Conservation (phyloP, 2,329 filamentous ascomycete genomes). For the Zymoseptoria ardabiliae region DNA sequence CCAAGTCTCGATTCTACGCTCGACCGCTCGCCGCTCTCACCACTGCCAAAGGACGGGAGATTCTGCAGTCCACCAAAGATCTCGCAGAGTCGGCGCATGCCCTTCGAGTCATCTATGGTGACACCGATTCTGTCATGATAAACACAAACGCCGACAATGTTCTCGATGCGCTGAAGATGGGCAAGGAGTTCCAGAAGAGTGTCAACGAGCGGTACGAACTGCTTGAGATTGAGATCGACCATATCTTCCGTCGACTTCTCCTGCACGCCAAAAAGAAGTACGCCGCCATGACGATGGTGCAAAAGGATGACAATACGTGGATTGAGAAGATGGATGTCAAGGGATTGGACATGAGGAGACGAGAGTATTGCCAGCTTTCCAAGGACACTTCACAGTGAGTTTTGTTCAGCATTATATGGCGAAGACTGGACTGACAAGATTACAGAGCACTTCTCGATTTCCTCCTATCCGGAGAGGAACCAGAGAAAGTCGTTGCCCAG, state of each 20-base stretch:
- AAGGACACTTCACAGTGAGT: slow-evolving; percentile 77
- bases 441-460: slow-evolving; percentile 73
- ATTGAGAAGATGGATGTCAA: slow-evolving; percentile 96
- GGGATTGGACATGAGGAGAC: slow-evolving; percentile 92
- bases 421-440: slow-evolving; percentile 12
- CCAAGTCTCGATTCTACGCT: slow-evolving; percentile 94
- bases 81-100: slow-evolving; percentile 78
- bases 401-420: neutral
- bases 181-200: slow-evolving; percentile 86
- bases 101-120: slow-evolving; percentile 93
- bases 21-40: slow-evolving; percentile 90
- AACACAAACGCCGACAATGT: slow-evolving; percentile 96
- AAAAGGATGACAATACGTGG: slow-evolving; percentile 73
- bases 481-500: slow-evolving; percentile 76
- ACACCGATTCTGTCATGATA: slow-evolving; percentile 99
- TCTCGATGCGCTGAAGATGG: slow-evolving; percentile 81
- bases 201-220: slow-evolving; percentile 92
- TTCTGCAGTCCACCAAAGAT: slow-evolving; percentile 90
- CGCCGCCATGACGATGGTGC: slow-evolving; percentile 87
- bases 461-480: slow-evolving; percentile 87
- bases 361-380: slow-evolving; percentile 91
- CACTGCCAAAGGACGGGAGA: slow-evolving; percentile 95
- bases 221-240: slow-evolving; percentile 96
- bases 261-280: slow-evolving; percentile 99
- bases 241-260: slow-evolving; percentile 86